Evolutionary conservation across 2,329 filamentous ascomycete species (phyloP).

Genomic region (Colletotrichum spinosum): DNA sequence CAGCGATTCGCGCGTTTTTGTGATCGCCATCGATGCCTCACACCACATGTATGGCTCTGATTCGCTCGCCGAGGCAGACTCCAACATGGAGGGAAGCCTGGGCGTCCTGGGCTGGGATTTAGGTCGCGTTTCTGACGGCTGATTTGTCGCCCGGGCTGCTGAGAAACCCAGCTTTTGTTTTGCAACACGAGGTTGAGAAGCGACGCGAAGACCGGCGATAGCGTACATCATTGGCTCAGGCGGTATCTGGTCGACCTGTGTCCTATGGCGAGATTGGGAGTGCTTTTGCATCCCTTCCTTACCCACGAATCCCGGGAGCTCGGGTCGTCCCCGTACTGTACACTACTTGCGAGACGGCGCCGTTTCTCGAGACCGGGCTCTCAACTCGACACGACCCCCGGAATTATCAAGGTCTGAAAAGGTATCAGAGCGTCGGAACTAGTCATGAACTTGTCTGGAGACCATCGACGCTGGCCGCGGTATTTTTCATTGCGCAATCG

Average conservation of each 20-base stretch:
- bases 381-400: slow-evolving; percentile 9
- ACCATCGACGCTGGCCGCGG: neutral
- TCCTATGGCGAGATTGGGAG: neutral
- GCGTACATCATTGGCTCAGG: too few species aligned
- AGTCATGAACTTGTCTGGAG: slow-evolving; percentile 3
- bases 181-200: too few species aligned
- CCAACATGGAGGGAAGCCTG: too few species aligned
- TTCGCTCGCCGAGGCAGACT: neutral
- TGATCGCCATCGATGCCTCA: neutral
- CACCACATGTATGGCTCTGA: neutral
- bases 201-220: too few species aligned
- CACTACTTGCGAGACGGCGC: slow-evolving; percentile 12
- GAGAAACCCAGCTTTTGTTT: too few species aligned
- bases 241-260: too few species aligned
- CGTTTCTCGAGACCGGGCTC: slow-evolving; percentile 8
- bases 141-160: too few species aligned
- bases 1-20: neutral
- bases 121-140: too few species aligned
- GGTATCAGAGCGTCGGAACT: slow-evolving; percentile 4
- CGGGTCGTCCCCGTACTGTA: slow-evolving; percentile 18
- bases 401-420: neutral
- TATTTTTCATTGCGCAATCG: slow-evolving; percentile 3
- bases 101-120: too few species aligned
- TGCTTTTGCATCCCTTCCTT: neutral
- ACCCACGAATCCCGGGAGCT: slow-evolving; percentile 7